phyloP scores from a whole-genome alignment of 495 filamentous ascomycete species.

The Aspergillus haitiensis region DNA sequence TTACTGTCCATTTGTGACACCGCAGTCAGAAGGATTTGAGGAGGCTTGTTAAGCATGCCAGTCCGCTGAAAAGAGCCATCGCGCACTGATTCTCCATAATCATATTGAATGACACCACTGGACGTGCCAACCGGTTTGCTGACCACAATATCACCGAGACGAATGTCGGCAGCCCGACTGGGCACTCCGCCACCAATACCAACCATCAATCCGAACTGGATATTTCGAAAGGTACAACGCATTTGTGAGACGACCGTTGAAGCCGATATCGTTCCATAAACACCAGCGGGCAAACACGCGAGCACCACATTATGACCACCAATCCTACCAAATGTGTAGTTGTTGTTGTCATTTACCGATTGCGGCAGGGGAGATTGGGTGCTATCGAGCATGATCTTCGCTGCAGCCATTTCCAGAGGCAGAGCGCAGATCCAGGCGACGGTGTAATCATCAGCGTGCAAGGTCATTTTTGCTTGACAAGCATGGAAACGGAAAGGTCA shows the following conservation, averaged over 20 bases:
- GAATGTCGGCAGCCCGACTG: constrained; percentile 24
- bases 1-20: too few relatives aligned
- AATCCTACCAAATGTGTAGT: constrained; percentile 35
- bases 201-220: constrained; percentile 33
- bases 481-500: too few relatives aligned
- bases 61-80: constrained; percentile 36
- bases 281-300: constrained; percentile 29
- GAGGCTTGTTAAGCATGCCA: constrained; percentile 37
- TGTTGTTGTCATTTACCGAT: constrained; percentile 20
- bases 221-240: constrained; percentile 22
- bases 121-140: constrained; percentile 22
- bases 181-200: constrained; percentile 41
- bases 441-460: not conserved
- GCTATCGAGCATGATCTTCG: constrained; percentile 1
- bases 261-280: constrained; percentile 32
- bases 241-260: constrained; percentile 28
- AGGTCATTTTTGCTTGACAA: too few relatives aligned
- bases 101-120: constrained; percentile 38
- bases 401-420: constrained; percentile 5
- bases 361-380: not conserved
- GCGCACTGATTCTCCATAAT: not conserved
- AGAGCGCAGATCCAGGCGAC: constrained; percentile 9
- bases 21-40: constrained; percentile 22
- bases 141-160: constrained; percentile 41
- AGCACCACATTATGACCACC: constrained; percentile 37